Evolutionary conservation across 139 green algal species (phyloP), one percentile per base, ranked within the genome.

Genomic region (Choricystis sp.): DNA sequence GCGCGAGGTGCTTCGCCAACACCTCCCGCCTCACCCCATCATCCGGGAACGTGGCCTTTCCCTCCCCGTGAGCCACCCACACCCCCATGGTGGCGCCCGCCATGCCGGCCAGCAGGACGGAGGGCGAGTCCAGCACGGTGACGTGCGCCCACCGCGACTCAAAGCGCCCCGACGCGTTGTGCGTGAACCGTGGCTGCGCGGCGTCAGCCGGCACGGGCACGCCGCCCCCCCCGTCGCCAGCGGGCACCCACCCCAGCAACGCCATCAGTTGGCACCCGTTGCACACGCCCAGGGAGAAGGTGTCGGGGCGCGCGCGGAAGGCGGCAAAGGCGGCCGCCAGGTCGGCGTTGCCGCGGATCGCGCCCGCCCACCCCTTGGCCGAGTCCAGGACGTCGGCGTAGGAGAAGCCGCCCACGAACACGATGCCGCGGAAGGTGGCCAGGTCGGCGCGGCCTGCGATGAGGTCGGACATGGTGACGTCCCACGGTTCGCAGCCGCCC

Each of bases 231-330:
- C 20, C 61, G 31, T 30, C 65, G 23, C 61, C 79, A 3, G 74
- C 71, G 1, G 89, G 91, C 75, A 98, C 88, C 88, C 88, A 97
- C 56, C 92, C 92, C 56, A 99, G 83, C 61, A 99, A 81, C 24
- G 93, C 93, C 92, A 97, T 96, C n/a, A 99, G 82, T 83, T 99
- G 93, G 80, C 92, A 98, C 40, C 93, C 93, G 75, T 99, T 99
- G 87, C 93, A 99, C 28, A 99, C 76, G 66, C 93, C 93, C 30
- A 99, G 82, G 56, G 81, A 94, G 73, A 90, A 98, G 56, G 92
- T 98, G 81, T 98, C 89, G 4, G 69, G 24, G 60, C 75, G 57
- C 2, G 65, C 61, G 29, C 84, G 74, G 69, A 95, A 95, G 62
- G 64, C 72, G 48, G 85, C 56, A 78, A 99, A 98, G 77, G 96